Evolutionary conservation across 1,284 basidiomycete genomes (phyloP).

Genomic region (Boletus calvinii): DNA sequence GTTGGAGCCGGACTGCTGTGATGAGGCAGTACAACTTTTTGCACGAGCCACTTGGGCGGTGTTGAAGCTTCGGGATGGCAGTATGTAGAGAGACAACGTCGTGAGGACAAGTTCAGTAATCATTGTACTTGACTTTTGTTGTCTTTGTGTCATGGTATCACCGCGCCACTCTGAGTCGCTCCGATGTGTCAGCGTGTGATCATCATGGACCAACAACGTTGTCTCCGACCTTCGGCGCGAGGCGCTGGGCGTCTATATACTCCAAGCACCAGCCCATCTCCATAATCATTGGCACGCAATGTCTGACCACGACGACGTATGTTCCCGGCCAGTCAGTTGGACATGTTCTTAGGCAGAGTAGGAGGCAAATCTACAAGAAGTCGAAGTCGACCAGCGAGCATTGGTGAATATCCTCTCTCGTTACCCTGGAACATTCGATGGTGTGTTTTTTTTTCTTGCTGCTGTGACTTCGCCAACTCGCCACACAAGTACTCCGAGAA

Average conservation of each 20-base stretch:
- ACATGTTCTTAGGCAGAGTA: neutral
- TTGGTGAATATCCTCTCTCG: conserved; percentile 25
- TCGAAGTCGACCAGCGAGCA: conserved; percentile 19
- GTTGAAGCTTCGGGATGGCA: no score
- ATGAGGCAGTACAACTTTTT: no score
- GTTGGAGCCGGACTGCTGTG: no score
- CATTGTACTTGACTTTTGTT: neutral
- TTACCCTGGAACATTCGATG: conserved; percentile 24
- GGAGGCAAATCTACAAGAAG: conserved; percentile 10
- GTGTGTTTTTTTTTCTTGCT: neutral
- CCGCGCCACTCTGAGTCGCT: no score
- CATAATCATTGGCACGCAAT: neutral
- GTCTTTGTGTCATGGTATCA: neutral
- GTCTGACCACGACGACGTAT: conserved; percentile 3
- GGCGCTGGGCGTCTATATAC: neutral
- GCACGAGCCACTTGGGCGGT: no score
- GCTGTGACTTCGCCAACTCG: neutral
- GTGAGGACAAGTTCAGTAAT: neutral
- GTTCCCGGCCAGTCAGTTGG: neutral
- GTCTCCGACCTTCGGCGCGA: neutral
- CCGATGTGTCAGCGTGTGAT: conserved; percentile 2
- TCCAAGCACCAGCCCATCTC: neutral
- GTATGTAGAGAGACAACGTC: no score
- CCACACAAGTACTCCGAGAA: conserved; percentile 74
- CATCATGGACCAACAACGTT: conserved; percentile 14